Conservation (phyloP, 352 stramenopile species). For the Globisporangium abappressorium region DNA sequence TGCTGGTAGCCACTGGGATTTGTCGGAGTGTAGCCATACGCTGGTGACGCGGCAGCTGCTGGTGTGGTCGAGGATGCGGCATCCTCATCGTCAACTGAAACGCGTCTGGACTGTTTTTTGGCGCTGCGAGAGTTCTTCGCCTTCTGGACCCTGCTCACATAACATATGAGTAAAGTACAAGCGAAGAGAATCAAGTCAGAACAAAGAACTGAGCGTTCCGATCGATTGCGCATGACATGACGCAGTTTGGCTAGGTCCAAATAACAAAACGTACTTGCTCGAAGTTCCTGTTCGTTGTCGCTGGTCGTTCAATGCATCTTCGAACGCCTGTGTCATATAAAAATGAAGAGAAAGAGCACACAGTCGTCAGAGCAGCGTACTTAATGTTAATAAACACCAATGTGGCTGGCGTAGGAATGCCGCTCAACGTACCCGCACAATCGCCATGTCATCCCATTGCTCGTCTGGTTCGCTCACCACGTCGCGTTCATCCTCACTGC, state of each 20-base stretch:
- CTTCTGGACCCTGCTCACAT: constrained; percentile 23
- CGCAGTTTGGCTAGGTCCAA: neutral
- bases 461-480: constrained; percentile 32
- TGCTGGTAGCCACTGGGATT: neutral
- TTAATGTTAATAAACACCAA: neutral
- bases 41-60: neutral
- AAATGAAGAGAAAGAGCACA: neutral
- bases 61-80: constrained; percentile 9
- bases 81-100: constrained; percentile 24
- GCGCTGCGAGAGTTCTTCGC: constrained; percentile 14
- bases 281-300: constrained; percentile 11
- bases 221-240: neutral
- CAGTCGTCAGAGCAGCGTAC: neutral
- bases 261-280: constrained; percentile 4
- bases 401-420: neutral
- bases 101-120: constrained; percentile 25
- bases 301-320: constrained; percentile 61
- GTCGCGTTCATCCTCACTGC: constrained; percentile 36
- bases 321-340: constrained; percentile 47
- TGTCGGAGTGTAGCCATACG: constrained; percentile 7
- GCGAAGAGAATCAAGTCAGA: neutral
- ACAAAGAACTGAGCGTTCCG: neutral
- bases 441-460: constrained; percentile 83
- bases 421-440: constrained; percentile 48
- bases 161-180: neutral